Base-by-base conservation (phyloP, 2,329 filamentous ascomycete species). In the Aaosphaeria pasadenensis region DNA sequence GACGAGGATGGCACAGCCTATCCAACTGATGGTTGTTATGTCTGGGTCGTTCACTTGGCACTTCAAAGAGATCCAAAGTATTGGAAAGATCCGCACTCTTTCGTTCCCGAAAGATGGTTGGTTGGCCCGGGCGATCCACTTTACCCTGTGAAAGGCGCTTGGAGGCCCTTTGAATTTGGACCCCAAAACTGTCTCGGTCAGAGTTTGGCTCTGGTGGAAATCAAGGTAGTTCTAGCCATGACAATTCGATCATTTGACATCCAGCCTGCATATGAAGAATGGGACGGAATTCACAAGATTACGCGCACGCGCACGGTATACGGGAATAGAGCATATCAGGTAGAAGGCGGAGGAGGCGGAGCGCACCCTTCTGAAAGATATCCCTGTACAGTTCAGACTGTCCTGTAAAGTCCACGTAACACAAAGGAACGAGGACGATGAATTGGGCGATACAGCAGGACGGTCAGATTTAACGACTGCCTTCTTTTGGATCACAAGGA, bases 151-250 rank as follows among this genome's bases (percentile, higher is more conserved):
- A 45, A 44, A n/a, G 52, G 46, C 13, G 58, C 56, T 7, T 72
- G 54, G 50, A 53, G 66, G 24, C 55, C 70, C 0, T 75, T 75
- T 49, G 67, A 72, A 42, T 51, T 58, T 4, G 73, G 72, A 1
- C 60, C 61, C 2, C 52, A 71, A 4, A 59, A 57, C 4, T 75
- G 72, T 45, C 59, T 71, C 13, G 71, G 71, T 0, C 65, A 71
- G 55, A 63, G 63, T 24, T 51, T 75, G 29, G 71, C 70, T 0
- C 55, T 62, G 51, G 53, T 64, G 11, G 68, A 74, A 53, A 47
- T 73, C 28, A 65, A 62, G 45, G 50, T 70, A 9, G 56, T 46
- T 1, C 46, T 67, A 5, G 57, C 53, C 6, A 50, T 63, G 35
- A 59, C 56, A 6, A 40, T 52, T 13, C 40, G 60, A 17, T 46